These are phyloP conservation scores for Chaetomium sp. DNA, from an alignment of 2,329 filamentous ascomycete species.

Conservation along the genomic window DNA sequence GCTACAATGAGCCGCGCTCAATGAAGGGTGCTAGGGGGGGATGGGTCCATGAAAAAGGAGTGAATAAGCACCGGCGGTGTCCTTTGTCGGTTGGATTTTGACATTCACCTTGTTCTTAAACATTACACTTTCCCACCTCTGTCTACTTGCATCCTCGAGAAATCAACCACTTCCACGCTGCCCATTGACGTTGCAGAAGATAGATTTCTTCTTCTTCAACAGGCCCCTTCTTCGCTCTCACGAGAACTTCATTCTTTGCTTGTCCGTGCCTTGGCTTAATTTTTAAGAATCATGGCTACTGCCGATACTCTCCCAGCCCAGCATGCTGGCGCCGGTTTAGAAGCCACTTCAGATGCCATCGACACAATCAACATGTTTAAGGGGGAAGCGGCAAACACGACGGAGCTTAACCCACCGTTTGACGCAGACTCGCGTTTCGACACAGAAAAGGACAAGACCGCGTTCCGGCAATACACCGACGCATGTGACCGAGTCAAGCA, in stretches of 20 bases:
- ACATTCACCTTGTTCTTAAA: no score
- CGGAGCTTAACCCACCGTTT: constrained; percentile 14
- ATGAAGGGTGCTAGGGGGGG: no score
- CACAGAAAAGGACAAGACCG: constrained; percentile 29
- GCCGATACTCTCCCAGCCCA: constrained; percentile 18
- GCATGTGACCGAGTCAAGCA: constrained; percentile 78
- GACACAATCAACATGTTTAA: constrained; percentile 31
- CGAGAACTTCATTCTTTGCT: neutral
- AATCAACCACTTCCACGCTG: no score
- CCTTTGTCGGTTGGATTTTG: no score
- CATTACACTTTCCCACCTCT: no score
- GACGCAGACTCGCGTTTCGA: constrained; percentile 25
- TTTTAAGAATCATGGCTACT: constrained; percentile 26
- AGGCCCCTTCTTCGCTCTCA: neutral
- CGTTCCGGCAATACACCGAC: constrained; percentile 65
- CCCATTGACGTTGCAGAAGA: no score
- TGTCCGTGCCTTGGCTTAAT: neutral
- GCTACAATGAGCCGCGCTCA: neutral
- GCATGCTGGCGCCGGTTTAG: constrained; percentile 25
- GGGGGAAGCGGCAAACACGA: neutral
- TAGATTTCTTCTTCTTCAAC: neutral
- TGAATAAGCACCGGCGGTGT: neutral
- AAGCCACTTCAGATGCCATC: constrained; percentile 31
- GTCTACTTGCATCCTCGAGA: no score
- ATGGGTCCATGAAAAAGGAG: neutral